Percentiles rank a stretch among this genome's conserved stretches.
These are phyloP conservation scores for Aspergillus oerlinghausenensis DNA, from an alignment of 2,329 filamentous ascomycete species.

Conservation along the genomic window DNA sequence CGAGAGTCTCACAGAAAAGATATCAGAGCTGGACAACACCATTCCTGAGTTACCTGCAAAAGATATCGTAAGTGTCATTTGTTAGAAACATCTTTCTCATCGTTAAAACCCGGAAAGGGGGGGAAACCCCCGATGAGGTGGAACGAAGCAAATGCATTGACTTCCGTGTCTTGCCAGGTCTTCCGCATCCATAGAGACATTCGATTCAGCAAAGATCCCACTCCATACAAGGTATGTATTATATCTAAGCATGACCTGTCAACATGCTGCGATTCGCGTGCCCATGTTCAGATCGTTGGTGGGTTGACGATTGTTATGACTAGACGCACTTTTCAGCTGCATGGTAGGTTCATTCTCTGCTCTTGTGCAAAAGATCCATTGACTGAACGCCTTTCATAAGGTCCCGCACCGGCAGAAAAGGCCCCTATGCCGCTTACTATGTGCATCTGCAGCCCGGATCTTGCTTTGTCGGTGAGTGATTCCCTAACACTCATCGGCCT, in stretches of 20 bases:
- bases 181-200: slow-evolving; percentile 87
- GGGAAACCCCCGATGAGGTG: neutral
- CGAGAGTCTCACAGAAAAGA: slow-evolving; percentile 63
- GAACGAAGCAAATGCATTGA: slow-evolving; percentile 9
- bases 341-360: slow-evolving; percentile 49
- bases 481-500: neutral
- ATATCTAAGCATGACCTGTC: neutral
- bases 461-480: slow-evolving; percentile 64
- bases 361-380: slow-evolving; percentile 2
- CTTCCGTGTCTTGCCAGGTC: slow-evolving; percentile 41
- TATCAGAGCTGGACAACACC: slow-evolving; percentile 70
- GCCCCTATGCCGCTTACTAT: slow-evolving; percentile 84
- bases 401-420: slow-evolving; percentile 82
- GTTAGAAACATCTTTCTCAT: neutral
- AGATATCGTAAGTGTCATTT: slow-evolving; percentile 58
- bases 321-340: slow-evolving; percentile 78
- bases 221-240: slow-evolving; percentile 73
- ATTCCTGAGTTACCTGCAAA: slow-evolving; percentile 82
- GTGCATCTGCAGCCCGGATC: slow-evolving; percentile 70
- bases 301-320: slow-evolving; percentile 19
- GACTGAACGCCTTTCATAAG: slow-evolving; percentile 30
- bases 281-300: neutral
- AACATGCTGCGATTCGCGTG: slow-evolving; percentile 1
- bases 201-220: slow-evolving; percentile 76
- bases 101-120: neutral